A percentile compares a stretch with the other conserved stretches of the same genome.
Conservation (phyloP, 2,329 filamentous ascomycete genomes). For the Epichloe typhina region DNA sequence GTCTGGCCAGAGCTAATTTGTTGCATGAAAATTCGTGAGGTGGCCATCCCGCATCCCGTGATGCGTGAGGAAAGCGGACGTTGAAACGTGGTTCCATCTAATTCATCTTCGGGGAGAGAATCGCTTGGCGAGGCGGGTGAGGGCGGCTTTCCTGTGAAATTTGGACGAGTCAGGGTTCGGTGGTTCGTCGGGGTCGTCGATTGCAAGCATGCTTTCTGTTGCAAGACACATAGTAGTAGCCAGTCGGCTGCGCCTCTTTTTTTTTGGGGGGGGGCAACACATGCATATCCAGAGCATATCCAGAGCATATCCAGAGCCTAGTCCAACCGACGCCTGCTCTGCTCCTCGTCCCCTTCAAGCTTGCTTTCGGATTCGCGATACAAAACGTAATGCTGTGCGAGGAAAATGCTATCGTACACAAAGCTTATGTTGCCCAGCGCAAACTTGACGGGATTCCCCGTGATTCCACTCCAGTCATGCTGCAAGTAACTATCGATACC, state of each 20-base stretch:
- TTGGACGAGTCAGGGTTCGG: too few relatives aligned
- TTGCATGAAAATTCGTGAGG: too few relatives aligned
- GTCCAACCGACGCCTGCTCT: slow-evolving; percentile 2
- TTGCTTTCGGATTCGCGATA: slow-evolving; percentile 33
- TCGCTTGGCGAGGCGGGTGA: too few relatives aligned
- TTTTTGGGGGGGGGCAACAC: not conserved
- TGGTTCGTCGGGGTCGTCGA: too few relatives aligned
- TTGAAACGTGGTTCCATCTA: too few relatives aligned
- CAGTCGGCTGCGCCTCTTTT: not conserved
- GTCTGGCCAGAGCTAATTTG: too few relatives aligned
- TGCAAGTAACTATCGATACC: slow-evolving; percentile 74
- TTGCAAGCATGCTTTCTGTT: too few relatives aligned
- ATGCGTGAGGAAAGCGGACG: too few relatives aligned
- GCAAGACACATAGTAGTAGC: not conserved
- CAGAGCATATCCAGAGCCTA: not conserved
- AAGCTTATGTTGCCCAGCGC: slow-evolving; percentile 75
- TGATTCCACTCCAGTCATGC: slow-evolving; percentile 79
- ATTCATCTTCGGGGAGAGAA: too few relatives aligned
- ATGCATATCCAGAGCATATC: too few relatives aligned
- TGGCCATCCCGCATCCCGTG: too few relatives aligned
- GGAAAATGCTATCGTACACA: slow-evolving; percentile 75
- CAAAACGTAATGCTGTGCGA: slow-evolving; percentile 75
- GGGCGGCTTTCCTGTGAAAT: too few relatives aligned
- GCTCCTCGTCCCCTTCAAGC: slow-evolving; percentile 7
- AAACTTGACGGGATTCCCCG: slow-evolving; percentile 85